Evolutionary conservation across 225 moss, liverwort and hornwort species (phyloP), one percentile per base, ranked within the genome.

Genomic region (Ulota crispa): DNA sequence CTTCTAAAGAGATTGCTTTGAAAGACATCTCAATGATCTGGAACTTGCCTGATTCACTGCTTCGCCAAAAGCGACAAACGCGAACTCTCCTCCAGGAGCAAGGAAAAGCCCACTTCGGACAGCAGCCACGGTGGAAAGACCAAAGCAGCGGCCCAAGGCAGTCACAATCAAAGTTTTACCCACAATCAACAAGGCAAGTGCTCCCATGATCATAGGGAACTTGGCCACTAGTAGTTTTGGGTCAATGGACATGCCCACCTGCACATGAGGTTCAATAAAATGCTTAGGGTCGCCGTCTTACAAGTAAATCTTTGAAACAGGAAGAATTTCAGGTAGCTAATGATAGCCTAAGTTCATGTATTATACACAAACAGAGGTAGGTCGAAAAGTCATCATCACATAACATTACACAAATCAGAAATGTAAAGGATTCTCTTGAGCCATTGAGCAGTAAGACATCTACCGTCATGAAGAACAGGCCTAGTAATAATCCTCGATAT

Each of bases 231-330:
- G 85, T 32, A 99, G 87, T 70, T 96, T 93, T 31, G 98, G 98
- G 85, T 99, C 91, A 50, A 99, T 99, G 70, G 98, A 99, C 98
- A 99, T 99, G 56, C 98, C 98, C 70, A 99, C 98, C 98, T 98
- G 91, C 87, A 12, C 26, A 50, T 26, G 16, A 7, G 19, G 21
- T 59, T 60, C 76, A 76, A 60, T 18, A 52, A 76, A 20, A 14
- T 74, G 56, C 54, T 15, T 7, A 45, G 42, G 50, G 20, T 64
- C 30, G 30, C 55, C 30, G 23, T 55, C 37, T 39, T 57, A 21
- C 37, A 73, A 57, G 37, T 39, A 26, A 56, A 72, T 14, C 52
- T 82, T 75, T 13, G 28, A 54, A 69, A 32, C 43, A 57, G 31
- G 32, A 41, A 55, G 30, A 66, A 18, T 42, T 66, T 27, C 41